Conservation (phyloP, 768 basidiomycete species). For the Lentinula sp. region DNA sequence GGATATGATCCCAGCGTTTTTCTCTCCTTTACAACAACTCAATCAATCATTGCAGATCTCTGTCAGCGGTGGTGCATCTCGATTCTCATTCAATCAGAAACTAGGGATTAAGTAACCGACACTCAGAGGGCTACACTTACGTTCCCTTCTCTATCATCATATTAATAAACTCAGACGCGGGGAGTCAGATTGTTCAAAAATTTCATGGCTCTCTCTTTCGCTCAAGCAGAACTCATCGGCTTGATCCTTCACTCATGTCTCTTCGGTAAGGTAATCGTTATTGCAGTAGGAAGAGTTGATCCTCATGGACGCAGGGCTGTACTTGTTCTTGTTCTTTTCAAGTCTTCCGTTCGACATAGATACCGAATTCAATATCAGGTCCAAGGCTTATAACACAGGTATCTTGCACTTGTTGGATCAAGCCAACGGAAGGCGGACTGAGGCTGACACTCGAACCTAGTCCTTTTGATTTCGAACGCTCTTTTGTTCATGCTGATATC, state of each 20-base stretch:
- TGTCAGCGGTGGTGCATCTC: neutral
- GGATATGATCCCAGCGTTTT: neutral
- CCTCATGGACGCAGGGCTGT: neutral
- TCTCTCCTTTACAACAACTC: neutral
- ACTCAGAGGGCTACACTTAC: neutral
- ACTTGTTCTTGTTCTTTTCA: neutral
- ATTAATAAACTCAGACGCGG: neutral
- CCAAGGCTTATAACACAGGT: neutral
- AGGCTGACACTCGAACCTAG: neutral
- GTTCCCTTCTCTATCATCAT: neutral
- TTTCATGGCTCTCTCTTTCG: neutral
- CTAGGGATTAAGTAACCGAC: neutral
- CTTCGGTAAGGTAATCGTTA: neutral
- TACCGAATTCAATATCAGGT: neutral
- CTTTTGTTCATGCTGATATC: neutral
- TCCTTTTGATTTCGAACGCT: neutral
- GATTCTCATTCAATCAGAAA: neutral
- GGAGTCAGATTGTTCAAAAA: neutral
- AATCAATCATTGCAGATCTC: neutral
- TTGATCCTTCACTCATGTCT: neutral
- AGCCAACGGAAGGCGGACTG: neutral
- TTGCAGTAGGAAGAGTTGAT: neutral
- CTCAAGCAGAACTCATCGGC: conserved; percentile 4
- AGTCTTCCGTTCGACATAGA: neutral
- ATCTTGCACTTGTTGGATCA: too few species aligned